Evolutionary conservation across 441 rosid species (phyloP), one percentile per base, ranked within the genome.

Genomic region (Aleurites moluccanus): DNA sequence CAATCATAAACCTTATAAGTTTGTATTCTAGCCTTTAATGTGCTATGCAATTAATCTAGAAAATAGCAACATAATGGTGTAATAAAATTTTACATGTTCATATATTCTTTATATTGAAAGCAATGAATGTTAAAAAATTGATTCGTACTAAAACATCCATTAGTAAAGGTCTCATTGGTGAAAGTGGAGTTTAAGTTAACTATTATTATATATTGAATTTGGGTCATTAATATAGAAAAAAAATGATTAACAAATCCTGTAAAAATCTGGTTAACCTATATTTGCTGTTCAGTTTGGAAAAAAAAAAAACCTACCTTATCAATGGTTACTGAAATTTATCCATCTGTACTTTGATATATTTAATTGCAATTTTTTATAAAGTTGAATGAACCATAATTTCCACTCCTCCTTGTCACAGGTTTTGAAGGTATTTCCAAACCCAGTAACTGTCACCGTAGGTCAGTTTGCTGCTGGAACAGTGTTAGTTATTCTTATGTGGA

Each of bases 391-490:
- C 1, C 35, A 28, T 62, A 47, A 55, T 62, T 61, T 30, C 30
- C 42, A 35, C 30, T 64, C 49, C 49, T 74, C 28, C 14, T 64
- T 80, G 73, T 77, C 30, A 57, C 92, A 96, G 99, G 98, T 91
- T 74, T 79, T 96, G 86, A 96, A 91, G 88, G 92, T 86, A 53
- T 90, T 62, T 70, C 99, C 83, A 21, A 86, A 75, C 33, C 99
- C 99, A 13, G 79, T 94, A 63, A 93, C 97, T 15, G 79, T 96
- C 33, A 85, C 96, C 21, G 78, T 80, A 61, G 80, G 76, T 78
- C 99, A 96, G 60, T 92, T 96, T 83, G 94, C 94, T 0, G 94
- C 91, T 7, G 99, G 99, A 68, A 77, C 96, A 55, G 88, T 84
- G 18, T 86, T 93, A 57, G 88, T 96, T 81, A 8, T 74, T 73